These are phyloP conservation scores for Nannochloropsis gaditana DNA, from an alignment of 108 stramenopile genomes.

Conservation along the genomic window DNA sequence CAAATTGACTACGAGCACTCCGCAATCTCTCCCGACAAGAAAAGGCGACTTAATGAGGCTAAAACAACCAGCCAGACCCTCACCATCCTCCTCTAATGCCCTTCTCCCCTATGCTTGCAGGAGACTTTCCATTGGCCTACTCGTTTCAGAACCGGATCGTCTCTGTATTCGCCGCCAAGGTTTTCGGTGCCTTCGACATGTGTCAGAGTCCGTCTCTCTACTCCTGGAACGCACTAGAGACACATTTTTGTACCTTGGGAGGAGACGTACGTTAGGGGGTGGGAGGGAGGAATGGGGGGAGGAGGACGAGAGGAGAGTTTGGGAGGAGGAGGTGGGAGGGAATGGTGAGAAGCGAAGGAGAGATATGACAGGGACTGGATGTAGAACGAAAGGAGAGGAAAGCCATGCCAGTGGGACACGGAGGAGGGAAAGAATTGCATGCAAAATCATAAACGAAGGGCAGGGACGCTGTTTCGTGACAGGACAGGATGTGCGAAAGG, in stretches of 20 bases:
- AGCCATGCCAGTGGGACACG: too few species aligned
- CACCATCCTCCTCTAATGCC: neutral
- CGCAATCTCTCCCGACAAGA: too few species aligned
- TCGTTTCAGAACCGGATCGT: neutral
- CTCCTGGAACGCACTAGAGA: neutral
- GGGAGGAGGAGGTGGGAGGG: neutral
- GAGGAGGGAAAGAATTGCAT: neutral
- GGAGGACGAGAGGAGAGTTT: neutral
- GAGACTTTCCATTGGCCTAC: neutral
- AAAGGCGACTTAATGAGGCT: too few species aligned
- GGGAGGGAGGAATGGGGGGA: neutral
- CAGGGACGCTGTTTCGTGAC: neutral
- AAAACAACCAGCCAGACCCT: neutral
- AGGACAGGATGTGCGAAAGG: too few species aligned
- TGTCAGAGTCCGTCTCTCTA: neutral
- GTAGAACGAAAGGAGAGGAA: too few species aligned
- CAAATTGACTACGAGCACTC: too few species aligned
- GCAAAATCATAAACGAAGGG: neutral
- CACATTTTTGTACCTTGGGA: neutral
- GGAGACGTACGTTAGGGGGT: neutral
- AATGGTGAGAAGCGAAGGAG: neutral
- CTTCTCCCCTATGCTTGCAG: neutral
- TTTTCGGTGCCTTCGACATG: slow-evolving; percentile 13
- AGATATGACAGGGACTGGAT: too few species aligned
- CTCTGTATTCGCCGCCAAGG: neutral